A percentile compares a stretch with the other conserved stretches of the same genome.
phyloP scores from a whole-genome alignment of 441 rosid genomes.

The Metrosideros polymorpha region DNA sequence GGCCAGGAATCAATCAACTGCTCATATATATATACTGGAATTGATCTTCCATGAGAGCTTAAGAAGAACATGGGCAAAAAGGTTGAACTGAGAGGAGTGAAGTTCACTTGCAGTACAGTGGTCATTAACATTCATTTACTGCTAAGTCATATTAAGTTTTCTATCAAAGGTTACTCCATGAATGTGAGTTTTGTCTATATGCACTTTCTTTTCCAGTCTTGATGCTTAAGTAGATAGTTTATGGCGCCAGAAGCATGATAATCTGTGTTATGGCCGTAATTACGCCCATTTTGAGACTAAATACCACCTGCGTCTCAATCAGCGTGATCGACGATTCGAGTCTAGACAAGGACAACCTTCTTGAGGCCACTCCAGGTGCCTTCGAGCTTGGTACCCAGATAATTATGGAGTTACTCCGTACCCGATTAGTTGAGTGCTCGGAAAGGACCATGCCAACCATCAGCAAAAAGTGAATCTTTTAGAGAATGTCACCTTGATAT shows the following conservation, averaged over 20 bases:
- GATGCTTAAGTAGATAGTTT: background rate
- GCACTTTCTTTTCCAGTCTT: background rate
- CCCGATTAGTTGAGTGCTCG: background rate
- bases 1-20: background rate
- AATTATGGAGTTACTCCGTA: background rate
- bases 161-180: background rate
- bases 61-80: background rate
- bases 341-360: background rate
- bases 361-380: background rate
- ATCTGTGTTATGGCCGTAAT: background rate
- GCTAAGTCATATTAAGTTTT: background rate
- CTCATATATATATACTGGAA: background rate
- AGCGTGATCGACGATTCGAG: background rate
- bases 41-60: background rate
- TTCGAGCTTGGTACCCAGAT: background rate
- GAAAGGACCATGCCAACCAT: background rate
- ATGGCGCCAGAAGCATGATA: no score
- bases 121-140: background rate
- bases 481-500: rapidly evolving
- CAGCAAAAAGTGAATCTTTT: background rate
- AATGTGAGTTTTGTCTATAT: background rate
- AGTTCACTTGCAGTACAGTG: background rate
- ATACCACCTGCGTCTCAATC: background rate
- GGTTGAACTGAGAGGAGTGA: background rate
- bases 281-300: background rate